phyloP scores from a whole-genome alignment of 2,329 filamentous ascomycete species.

The Seiridium cupressi region DNA sequence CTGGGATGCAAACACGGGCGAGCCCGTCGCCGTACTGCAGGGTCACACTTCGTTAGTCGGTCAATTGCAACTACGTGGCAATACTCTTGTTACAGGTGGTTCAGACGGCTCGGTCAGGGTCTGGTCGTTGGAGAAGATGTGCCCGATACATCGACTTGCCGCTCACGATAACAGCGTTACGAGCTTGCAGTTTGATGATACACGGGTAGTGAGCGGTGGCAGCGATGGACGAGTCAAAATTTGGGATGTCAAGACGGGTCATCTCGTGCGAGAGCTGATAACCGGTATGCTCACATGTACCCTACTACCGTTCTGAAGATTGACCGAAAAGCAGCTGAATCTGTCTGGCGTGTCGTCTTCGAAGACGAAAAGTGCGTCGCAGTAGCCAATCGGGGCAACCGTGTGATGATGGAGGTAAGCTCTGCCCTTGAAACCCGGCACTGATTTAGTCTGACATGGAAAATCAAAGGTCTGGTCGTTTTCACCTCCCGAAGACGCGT shows the following conservation, averaged over 20 bases:
- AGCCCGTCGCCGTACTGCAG: constrained; percentile 88
- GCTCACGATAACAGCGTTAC: constrained; percentile 99
- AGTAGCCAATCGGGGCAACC: constrained; percentile 78
- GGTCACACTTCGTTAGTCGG: constrained; percentile 96
- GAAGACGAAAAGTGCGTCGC: constrained; percentile 98
- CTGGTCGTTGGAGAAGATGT: constrained; percentile 89
- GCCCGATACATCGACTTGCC: constrained; percentile 88
- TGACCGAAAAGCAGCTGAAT: constrained; percentile 58
- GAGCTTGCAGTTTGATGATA: constrained; percentile 95
- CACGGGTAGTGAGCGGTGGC: constrained; percentile 90
- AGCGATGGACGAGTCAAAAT: constrained; percentile 98
- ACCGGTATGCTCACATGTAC: constrained; percentile 33
- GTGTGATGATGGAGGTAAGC: constrained; percentile 96
- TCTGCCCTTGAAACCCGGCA: not conserved
- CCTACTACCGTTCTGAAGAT: not conserved
- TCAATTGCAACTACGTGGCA: constrained; percentile 91
- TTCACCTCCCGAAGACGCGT: constrained; percentile 74
- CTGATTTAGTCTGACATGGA: no score
- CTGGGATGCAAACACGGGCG: constrained; percentile 87
- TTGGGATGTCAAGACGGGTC: constrained; percentile 92
- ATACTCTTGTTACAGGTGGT: constrained; percentile 92
- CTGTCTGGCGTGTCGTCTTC: constrained; percentile 96
- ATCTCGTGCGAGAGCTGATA: constrained; percentile 86
- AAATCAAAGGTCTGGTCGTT: constrained; percentile 82
- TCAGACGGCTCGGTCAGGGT: constrained; percentile 95